Conservation (phyloP, 495 filamentous ascomycete species). For the Aspergillus nidulans region DNA sequence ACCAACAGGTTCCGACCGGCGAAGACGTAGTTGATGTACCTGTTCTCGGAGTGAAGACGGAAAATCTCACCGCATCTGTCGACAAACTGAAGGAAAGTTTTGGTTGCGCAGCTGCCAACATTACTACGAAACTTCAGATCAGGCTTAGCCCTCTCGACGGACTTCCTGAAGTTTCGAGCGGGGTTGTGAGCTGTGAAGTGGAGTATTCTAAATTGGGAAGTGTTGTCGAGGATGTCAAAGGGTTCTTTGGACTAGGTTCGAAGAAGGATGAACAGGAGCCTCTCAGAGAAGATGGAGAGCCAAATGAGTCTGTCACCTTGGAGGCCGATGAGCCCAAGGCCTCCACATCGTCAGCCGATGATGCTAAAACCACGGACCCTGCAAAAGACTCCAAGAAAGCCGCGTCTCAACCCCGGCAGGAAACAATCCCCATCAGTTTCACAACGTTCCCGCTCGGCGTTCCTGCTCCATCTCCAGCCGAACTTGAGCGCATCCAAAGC, state of each 20-base stretch:
- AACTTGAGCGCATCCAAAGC: slow-evolving; percentile 62
- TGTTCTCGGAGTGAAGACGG: slow-evolving; percentile 57
- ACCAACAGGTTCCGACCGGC: slow-evolving; percentile 56
- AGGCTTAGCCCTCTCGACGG: slow-evolving; percentile 69
- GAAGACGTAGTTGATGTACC: slow-evolving; percentile 46
- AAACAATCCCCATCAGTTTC: slow-evolving; percentile 66
- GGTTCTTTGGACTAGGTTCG: slow-evolving; percentile 85
- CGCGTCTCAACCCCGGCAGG: slow-evolving; percentile 57
- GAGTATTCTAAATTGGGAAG: slow-evolving; percentile 71
- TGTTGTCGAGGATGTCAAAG: slow-evolving; percentile 89
- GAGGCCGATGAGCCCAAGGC: slow-evolving; percentile 48
- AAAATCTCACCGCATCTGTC: slow-evolving; percentile 81
- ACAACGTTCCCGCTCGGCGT: slow-evolving; percentile 59
- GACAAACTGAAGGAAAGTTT: slow-evolving; percentile 67
- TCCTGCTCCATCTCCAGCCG: slow-evolving; percentile 47
- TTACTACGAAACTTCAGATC: slow-evolving; percentile 73
- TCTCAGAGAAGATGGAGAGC: slow-evolving; percentile 55
- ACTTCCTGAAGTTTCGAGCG: slow-evolving; percentile 73
- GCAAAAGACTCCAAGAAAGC: slow-evolving; percentile 46
- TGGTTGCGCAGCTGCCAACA: slow-evolving; percentile 69
- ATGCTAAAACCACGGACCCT: slow-evolving; percentile 43
- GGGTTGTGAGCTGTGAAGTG: slow-evolving; percentile 79
- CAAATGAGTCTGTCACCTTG: slow-evolving; percentile 44
- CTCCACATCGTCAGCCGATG: slow-evolving; percentile 39
- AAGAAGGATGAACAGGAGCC: slow-evolving; percentile 80